phyloP scores from a whole-genome alignment of 2,329 filamentous ascomycete species.

The Hymenoscyphus albidus region DNA sequence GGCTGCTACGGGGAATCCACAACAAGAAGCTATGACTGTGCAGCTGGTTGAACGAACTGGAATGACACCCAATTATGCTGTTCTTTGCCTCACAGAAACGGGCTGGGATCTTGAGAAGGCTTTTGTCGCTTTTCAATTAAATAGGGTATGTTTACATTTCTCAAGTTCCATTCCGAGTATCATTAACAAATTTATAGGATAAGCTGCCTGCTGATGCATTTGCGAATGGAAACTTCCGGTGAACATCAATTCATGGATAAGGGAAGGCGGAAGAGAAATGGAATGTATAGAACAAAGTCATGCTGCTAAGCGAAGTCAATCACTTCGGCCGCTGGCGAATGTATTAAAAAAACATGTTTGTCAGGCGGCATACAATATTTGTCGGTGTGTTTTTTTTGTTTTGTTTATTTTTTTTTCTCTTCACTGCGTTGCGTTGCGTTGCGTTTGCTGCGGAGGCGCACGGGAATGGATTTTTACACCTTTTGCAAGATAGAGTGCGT shows the following conservation, averaged over 20 bases:
- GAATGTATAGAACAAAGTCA: not conserved
- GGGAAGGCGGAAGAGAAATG: not conserved
- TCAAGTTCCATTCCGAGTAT: not conserved
- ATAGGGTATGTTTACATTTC: conserved; percentile 54
- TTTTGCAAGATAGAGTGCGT: too few relatives aligned
- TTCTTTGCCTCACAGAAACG: conserved; percentile 75
- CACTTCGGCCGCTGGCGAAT: too few relatives aligned
- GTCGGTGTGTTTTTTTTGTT: too few relatives aligned
- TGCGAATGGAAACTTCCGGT: not conserved
- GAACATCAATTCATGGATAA: not conserved
- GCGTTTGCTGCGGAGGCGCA: too few relatives aligned
- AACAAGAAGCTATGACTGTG: conserved; percentile 65
- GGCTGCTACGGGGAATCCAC: conserved; percentile 30
- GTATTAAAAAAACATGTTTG: too few relatives aligned
- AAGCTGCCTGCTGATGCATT: conserved; percentile 16
- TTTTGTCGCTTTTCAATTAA: conserved; percentile 68
- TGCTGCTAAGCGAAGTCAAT: too few relatives aligned
- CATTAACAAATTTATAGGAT: conserved; percentile 12
- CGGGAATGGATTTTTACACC: too few relatives aligned
- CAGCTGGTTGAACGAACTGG: conserved; percentile 74
- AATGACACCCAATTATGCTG: conserved; percentile 75
- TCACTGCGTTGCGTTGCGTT: too few relatives aligned
- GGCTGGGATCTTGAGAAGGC: conserved; percentile 78
- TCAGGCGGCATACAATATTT: too few relatives aligned
- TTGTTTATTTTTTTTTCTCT: too few relatives aligned